These are phyloP conservation scores for Miscanthus lutarioriparius DNA, from an alignment of 176 grass and related monocot species.

Conservation along the genomic window DNA sequence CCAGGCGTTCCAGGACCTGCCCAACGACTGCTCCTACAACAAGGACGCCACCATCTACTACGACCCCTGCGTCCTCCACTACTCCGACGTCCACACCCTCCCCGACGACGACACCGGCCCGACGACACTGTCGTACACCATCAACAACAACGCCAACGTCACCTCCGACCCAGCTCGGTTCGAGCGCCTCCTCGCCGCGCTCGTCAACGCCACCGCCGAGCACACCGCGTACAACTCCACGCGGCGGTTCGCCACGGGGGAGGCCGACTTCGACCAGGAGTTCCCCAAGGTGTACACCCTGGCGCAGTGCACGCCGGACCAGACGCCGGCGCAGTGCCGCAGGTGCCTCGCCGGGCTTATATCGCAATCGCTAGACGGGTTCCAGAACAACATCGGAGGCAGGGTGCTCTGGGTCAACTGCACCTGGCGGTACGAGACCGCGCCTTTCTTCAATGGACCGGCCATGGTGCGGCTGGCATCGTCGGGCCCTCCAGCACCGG, in stretches of 20 bases:
- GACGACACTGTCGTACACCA: neutral
- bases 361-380: neutral
- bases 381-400: constrained; percentile 33
- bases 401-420: constrained; percentile 47
- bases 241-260: neutral
- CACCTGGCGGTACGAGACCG: constrained; percentile 43
- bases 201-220: constrained; percentile 34
- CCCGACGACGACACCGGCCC: neutral
- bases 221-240: neutral
- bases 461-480: constrained; percentile 24
- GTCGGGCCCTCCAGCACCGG: neutral
- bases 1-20: constrained; percentile 12
- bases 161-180: constrained; percentile 5
- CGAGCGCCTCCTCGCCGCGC: constrained; percentile 21
- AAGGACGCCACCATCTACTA: constrained; percentile 50
- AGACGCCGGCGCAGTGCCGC: neutral
- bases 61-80: constrained; percentile 34
- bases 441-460: constrained; percentile 26
- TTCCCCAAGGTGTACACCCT: neutral
- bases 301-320: neutral
- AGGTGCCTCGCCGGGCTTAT: neutral
- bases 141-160: neutral
- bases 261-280: neutral
- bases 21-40: constrained; percentile 23
- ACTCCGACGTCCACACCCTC: constrained; percentile 32